Evolutionary conservation across 345 rosid species (phyloP).

Genomic region (Populus deltoides): DNA sequence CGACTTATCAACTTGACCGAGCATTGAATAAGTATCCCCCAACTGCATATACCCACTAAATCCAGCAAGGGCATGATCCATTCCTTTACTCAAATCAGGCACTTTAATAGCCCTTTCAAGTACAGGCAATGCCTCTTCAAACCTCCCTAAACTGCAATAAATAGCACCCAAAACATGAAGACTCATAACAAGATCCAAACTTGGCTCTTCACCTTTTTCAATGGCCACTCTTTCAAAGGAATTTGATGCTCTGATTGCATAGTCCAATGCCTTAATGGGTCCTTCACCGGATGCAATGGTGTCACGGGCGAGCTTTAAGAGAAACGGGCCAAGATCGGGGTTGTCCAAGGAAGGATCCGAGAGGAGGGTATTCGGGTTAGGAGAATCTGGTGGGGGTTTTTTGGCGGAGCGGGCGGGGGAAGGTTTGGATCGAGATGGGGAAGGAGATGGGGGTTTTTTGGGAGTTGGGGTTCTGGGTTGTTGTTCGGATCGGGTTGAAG

Average conservation of each 20-base stretch:
- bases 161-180: constrained; percentile 93
- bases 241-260: constrained; percentile 80
- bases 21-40: constrained; percentile 93
- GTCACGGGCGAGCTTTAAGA: constrained; percentile 89
- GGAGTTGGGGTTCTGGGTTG: constrained; percentile 31
- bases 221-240: constrained; percentile 66
- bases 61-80: constrained; percentile 86
- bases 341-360: constrained; percentile 81
- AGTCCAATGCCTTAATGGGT: constrained; percentile 80
- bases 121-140: constrained; percentile 88
- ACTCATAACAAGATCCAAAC: constrained; percentile 92
- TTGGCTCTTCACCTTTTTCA: constrained; percentile 49
- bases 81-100: constrained; percentile 68
- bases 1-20: constrained; percentile 88
- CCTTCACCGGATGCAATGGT: constrained; percentile 95
- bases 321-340: constrained; percentile 98
- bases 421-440: constrained; percentile 76
- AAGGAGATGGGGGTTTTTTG: constrained; percentile 63
- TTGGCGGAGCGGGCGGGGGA: constrained; percentile 65
- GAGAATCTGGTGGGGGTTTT: constrained; percentile 74
- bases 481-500: constrained; percentile 41
- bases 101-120: constrained; percentile 78
- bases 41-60: constrained; percentile 97
- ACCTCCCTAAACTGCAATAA: constrained; percentile 87
- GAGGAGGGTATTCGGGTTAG: constrained; percentile 22